phyloP scores from a whole-genome alignment of 1,284 basidiomycete genomes.

The Ganoderma multipileum region DNA sequence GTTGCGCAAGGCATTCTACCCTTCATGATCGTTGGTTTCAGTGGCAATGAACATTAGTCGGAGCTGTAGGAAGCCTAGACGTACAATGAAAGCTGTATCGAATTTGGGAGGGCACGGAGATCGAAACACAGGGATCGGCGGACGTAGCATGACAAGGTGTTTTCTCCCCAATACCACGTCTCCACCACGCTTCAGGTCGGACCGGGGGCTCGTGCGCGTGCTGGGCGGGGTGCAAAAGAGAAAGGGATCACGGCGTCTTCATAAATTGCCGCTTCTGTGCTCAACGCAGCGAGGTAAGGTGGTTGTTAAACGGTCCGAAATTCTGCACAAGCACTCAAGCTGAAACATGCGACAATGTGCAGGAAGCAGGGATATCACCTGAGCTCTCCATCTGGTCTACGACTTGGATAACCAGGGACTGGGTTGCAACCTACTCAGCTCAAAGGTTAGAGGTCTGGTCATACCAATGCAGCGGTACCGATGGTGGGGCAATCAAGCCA shows the following conservation, averaged over 20 bases:
- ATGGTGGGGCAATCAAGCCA: slow-evolving; percentile 6
- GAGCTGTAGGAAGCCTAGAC: background rate
- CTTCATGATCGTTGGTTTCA: slow-evolving; percentile 5
- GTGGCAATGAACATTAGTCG: background rate
- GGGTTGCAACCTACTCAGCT: slow-evolving; percentile 10
- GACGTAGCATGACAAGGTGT: background rate
- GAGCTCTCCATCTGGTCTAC: background rate
- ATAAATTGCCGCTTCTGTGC: background rate
- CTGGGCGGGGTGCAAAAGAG: background rate
- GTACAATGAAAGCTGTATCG: background rate
- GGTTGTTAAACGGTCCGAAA: background rate
- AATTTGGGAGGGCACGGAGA: background rate
- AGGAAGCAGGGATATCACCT: slow-evolving; percentile 9
- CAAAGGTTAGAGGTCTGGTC: slow-evolving; percentile 8
- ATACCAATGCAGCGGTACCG: slow-evolving; percentile 14
- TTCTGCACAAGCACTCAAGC: slow-evolving; percentile 15
- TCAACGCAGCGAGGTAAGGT: background rate
- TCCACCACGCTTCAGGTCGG: background rate
- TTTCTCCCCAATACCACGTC: background rate
- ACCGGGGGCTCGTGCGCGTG: background rate
- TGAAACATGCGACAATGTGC: background rate
- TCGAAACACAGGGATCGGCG: background rate
- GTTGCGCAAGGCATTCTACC: slow-evolving; percentile 51
- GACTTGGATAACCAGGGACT: background rate
- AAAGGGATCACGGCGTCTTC: background rate